phyloP scores from a whole-genome alignment of 768 basidiomycete species.

The Chiua virens region DNA sequence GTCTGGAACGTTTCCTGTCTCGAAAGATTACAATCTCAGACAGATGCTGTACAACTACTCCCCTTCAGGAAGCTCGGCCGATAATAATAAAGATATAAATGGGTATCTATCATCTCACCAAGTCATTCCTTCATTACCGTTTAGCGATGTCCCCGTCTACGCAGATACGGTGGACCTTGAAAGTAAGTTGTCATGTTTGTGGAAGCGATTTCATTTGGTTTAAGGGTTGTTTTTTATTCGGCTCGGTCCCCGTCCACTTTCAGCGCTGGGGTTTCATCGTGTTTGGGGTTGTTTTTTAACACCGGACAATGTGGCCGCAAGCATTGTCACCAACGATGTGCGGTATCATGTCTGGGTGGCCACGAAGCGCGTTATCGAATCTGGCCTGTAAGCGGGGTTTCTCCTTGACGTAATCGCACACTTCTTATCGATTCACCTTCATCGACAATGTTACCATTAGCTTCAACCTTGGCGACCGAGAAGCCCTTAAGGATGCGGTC shows the following conservation, averaged over 20 bases:
- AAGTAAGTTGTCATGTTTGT: slow-evolving; percentile 33
- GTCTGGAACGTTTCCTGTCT: slow-evolving; percentile 30
- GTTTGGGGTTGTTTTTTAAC: slow-evolving; percentile 36
- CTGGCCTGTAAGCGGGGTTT: slow-evolving; percentile 11
- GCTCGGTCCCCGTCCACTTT: not conserved
- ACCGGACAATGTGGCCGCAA: slow-evolving; percentile 30
- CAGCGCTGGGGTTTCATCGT: slow-evolving; percentile 35
- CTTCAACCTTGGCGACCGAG: slow-evolving; percentile 11
- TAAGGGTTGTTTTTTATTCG: too few relatives aligned
- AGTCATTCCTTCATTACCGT: slow-evolving; percentile 36
- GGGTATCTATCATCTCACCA: slow-evolving; percentile 12
- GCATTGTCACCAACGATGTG: slow-evolving; percentile 25
- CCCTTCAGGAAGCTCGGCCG: not conserved
- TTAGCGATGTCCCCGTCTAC: slow-evolving; percentile 26
- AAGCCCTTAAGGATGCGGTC: slow-evolving; percentile 18
- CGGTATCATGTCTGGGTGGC: slow-evolving; percentile 37
- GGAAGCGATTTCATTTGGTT: too few relatives aligned
- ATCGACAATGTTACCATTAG: slow-evolving; percentile 3
- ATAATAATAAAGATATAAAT: not conserved
- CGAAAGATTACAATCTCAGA: slow-evolving; percentile 22
- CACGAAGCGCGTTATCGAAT: slow-evolving; percentile 30
- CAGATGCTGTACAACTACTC: slow-evolving; percentile 30
- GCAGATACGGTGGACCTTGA: slow-evolving; percentile 45
- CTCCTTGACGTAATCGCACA: not conserved
- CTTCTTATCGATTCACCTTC: not conserved